phyloP scores from a whole-genome alignment of 768 basidiomycete genomes.

The Lentinula sp. region DNA sequence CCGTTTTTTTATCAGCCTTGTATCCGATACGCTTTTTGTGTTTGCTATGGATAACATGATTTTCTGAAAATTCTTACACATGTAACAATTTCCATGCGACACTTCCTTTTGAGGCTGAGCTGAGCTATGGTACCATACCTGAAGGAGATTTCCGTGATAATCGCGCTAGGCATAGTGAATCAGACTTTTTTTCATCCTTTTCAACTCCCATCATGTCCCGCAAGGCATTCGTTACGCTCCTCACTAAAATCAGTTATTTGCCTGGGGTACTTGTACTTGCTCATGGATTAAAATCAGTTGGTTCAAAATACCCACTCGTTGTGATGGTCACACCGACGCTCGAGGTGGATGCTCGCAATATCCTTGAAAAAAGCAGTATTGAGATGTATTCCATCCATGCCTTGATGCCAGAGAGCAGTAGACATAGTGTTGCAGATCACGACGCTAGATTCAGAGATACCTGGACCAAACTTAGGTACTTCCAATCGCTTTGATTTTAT shows the following conservation, averaged over 20 bases:
- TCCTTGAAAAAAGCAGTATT: constrained; percentile 53
- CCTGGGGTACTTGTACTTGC: constrained; percentile 58
- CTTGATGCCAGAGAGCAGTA: constrained; percentile 43
- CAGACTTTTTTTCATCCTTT: not conserved
- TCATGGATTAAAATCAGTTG: constrained; percentile 44
- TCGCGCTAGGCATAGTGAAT: not conserved
- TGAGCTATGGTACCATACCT: not conserved
- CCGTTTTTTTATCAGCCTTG: not conserved
- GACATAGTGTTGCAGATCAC: constrained; percentile 31
- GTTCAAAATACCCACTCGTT: constrained; percentile 68
- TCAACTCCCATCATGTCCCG: constrained; percentile 4
- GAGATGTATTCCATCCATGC: constrained; percentile 50
- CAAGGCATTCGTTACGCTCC: constrained; percentile 42
- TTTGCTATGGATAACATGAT: not conserved
- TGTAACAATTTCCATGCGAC: not conserved
- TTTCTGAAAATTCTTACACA: not conserved
- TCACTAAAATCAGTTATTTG: constrained; percentile 46
- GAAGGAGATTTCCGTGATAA: constrained; percentile 3
- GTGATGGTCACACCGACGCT: constrained; percentile 68
- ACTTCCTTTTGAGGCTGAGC: not conserved
- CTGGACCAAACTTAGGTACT: constrained; percentile 62
- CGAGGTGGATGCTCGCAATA: constrained; percentile 38
- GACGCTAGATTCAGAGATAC: constrained; percentile 60
- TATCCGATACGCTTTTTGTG: not conserved
- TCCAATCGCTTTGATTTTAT: not conserved